Evolutionary conservation across 208 protist genomes (phyloP), one percentile per base, ranked within the genome.

Genomic region (Zelonia costaricensis): DNA sequence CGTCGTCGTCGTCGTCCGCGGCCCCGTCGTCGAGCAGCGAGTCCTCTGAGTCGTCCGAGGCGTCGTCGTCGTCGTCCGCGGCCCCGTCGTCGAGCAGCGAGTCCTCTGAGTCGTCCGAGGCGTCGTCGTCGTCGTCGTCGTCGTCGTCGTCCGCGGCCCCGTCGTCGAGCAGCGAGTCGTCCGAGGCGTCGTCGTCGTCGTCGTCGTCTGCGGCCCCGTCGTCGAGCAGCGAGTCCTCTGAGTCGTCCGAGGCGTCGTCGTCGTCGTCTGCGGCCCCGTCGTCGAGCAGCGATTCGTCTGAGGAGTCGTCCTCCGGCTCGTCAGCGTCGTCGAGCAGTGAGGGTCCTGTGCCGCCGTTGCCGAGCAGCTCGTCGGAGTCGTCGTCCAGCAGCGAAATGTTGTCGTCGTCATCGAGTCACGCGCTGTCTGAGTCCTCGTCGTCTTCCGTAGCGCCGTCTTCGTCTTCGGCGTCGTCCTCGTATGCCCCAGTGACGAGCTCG

Each of bases 21-120:
- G n/a, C n/a, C n/a, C n/a, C n/a, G n/a, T n/a, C 39, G 39, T 59
- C 53, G 12, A 56, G 35, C 35, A 54, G 48, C 48, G 23, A n/a
- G 16, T 43, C 39, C 1, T n/a, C n/a, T n/a, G n/a, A n/a, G n/a
- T 12, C 39, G 39, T 15, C 39, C n/a, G n/a, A n/a, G 27, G n/a
- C 27, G 30, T 18, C 27, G 48, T 54, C 48, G 16, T 43, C 39
- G 39, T 43, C 39, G 39, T 43, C 15, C 39, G 30, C 46, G 4
- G n/a, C n/a, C n/a, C n/a, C n/a, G n/a, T 4, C 48, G 13, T 40
- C 48, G 28, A 54, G 48, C 48, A 38, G 27, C 15, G 18, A 30
- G 28, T 38, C 27, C 48, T n/a, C n/a, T n/a, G n/a, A n/a, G n/a
- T n/a, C n/a, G n/a, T 46, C 39, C 16, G 51, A 3, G 16, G 35